phyloP scores from a whole-genome alignment of 2,329 filamentous ascomycete species.

The Arthroderma uncinatum region DNA sequence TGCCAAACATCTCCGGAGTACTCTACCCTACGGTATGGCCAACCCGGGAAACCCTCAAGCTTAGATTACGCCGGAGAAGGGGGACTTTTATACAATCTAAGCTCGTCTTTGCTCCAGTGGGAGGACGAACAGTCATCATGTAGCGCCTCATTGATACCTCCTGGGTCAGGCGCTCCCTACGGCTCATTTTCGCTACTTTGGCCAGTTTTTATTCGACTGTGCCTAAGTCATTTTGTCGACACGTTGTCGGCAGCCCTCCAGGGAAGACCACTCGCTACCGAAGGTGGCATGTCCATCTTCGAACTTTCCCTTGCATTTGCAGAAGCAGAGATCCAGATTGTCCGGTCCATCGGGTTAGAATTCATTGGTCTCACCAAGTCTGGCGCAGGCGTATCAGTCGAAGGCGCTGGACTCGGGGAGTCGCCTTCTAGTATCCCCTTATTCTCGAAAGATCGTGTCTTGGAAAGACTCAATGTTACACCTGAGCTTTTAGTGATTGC shows the following conservation, averaged over 20 bases:
- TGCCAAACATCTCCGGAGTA: constrained; percentile 79
- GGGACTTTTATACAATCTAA: constrained; percentile 59
- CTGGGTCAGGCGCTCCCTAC: constrained; percentile 46
- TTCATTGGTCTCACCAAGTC: constrained; percentile 45
- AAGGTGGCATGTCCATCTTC: constrained; percentile 92
- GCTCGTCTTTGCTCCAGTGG: constrained; percentile 60
- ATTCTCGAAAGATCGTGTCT: constrained; percentile 44
- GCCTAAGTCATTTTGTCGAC: constrained; percentile 74
- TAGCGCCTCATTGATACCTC: constrained; percentile 60
- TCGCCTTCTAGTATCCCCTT: constrained; percentile 29
- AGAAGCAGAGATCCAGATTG: constrained; percentile 81
- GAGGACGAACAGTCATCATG: constrained; percentile 67
- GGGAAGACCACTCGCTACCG: constrained; percentile 64
- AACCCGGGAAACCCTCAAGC: constrained; percentile 51
- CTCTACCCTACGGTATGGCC: constrained; percentile 57
- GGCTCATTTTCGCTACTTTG: constrained; percentile 63
- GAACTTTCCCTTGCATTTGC: constrained; percentile 94
- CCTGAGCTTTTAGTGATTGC: constrained; percentile 80
- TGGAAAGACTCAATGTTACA: constrained; percentile 73
- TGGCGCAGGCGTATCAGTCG: constrained; percentile 26
- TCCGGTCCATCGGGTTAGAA: constrained; percentile 64
- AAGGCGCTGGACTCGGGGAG: constrained; percentile 26
- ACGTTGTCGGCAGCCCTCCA: constrained; percentile 80
- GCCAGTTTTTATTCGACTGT: constrained; percentile 43
- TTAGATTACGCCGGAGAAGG: constrained; percentile 61